A percentile compares a stretch with the other conserved stretches of the same genome.
phyloP scores from a whole-genome alignment of 148 eudicot genomes.

The Rhododendron ovatum region DNA sequence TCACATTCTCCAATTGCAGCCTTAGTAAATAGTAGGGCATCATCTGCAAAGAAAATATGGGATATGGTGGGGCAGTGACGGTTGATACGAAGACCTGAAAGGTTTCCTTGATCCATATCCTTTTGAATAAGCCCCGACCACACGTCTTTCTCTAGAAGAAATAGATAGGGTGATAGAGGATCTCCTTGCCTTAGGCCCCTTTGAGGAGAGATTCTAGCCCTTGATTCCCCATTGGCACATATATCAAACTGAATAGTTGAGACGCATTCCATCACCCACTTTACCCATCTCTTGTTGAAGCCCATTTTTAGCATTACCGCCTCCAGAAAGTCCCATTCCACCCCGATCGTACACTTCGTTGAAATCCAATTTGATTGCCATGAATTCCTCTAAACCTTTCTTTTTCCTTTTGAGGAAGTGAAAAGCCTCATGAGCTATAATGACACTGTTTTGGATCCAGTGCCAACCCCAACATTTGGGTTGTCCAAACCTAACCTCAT shows the following conservation, averaged over 20 bases:
- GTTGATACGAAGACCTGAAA: not conserved
- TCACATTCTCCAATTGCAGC: not conserved
- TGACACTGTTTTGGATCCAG: not conserved
- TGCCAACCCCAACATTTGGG: no score
- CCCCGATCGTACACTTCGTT: not conserved
- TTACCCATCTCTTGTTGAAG: not conserved
- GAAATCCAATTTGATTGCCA: not conserved
- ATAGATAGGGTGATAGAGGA: not conserved
- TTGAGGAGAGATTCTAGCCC: not conserved
- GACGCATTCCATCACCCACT: not conserved
- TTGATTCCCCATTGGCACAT: not conserved
- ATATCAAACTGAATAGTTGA: not conserved
- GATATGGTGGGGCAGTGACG: not conserved
- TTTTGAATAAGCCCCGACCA: not conserved
- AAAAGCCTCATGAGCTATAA: not conserved
- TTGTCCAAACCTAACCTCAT: no score
- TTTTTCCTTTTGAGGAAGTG: not conserved
- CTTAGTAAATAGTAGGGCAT: not conserved
- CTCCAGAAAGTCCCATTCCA: not conserved
- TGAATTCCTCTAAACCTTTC: not conserved
- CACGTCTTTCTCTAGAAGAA: not conserved
- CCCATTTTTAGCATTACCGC: not conserved
- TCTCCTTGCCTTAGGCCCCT: not conserved
- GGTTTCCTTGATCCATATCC: not conserved
- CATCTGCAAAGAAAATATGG: not conserved